phyloP scores from a whole-genome alignment of 352 stramenopile species.

The Phytopythium aichiense region DNA sequence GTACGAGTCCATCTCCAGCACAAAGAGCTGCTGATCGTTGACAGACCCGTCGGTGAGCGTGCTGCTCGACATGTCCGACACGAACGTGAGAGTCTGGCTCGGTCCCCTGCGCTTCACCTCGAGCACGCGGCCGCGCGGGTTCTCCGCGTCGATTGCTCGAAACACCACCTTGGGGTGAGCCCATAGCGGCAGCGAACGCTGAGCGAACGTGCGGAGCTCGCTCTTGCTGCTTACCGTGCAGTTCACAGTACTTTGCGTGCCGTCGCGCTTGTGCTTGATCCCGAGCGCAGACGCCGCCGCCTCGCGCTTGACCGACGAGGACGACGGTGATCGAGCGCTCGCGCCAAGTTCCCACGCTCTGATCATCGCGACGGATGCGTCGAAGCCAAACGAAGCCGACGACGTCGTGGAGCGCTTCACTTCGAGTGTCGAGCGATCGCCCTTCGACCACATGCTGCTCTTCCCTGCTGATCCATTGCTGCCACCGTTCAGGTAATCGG shows the following conservation, averaged over 20 bases:
- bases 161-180: conserved; percentile 76
- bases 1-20: conserved; percentile 86
- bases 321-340: background rate
- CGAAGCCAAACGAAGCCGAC: conserved; percentile 54
- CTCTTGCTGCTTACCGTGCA: conserved; percentile 33
- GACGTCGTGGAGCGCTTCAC: conserved; percentile 48
- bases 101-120: conserved; percentile 75
- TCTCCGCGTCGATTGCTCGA: conserved; percentile 42
- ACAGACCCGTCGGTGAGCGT: conserved; percentile 19
- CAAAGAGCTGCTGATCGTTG: conserved; percentile 73
- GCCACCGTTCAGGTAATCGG: background rate
- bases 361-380: conserved; percentile 54
- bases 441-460: background rate
- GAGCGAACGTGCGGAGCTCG: conserved; percentile 65
- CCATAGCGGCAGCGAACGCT: conserved; percentile 64
- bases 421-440: background rate
- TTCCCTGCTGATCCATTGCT: background rate
- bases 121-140: conserved; percentile 48
- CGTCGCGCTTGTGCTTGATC: background rate
- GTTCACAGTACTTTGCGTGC: conserved; percentile 5
- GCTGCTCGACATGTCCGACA: conserved; percentile 15
- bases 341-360: conserved; percentile 54
- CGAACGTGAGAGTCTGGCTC: conserved; percentile 34
- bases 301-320: conserved; percentile 5
- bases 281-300: background rate